phyloP scores from a whole-genome alignment of 495 filamentous ascomycete genomes.

The Amphirosellinia nigrospora region DNA sequence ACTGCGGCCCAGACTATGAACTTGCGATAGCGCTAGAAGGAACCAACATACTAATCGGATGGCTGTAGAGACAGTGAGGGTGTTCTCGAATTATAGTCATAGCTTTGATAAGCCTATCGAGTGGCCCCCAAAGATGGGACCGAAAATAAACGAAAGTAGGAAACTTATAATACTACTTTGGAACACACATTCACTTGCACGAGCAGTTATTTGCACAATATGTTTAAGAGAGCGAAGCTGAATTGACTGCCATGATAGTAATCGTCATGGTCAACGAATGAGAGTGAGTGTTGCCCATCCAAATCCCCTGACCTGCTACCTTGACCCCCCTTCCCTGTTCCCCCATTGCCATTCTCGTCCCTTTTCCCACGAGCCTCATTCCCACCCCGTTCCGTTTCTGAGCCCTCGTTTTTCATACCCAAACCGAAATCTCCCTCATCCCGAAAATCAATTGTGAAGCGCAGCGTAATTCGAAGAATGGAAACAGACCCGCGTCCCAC shows the following conservation, averaged over 20 bases:
- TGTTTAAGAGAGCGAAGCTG: constrained; percentile 24
- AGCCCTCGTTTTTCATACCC: constrained; percentile 11
- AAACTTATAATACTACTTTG: not conserved
- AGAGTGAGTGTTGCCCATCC: constrained; percentile 21
- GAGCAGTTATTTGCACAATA: constrained; percentile 2
- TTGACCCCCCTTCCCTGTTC: not conserved
- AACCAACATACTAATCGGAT: not conserved
- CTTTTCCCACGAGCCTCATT: not conserved
- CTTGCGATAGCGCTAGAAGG: not conserved
- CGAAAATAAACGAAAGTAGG: not conserved
- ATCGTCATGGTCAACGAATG: constrained; percentile 27
- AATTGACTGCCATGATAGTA: constrained; percentile 26
- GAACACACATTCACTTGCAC: constrained; percentile 7
- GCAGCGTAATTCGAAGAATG: constrained; percentile 24
- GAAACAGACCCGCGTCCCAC: constrained; percentile 17
- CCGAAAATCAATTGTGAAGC: constrained; percentile 21
- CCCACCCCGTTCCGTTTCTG: not conserved
- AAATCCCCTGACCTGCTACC: not conserved
- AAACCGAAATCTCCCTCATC: constrained; percentile 3
- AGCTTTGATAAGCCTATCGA: not conserved
- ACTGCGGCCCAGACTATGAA: not conserved
- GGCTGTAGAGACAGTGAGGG: not conserved
- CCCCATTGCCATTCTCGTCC: not conserved
- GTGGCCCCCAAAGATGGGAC: no score
- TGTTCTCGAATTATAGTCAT: not conserved